Evolutionary conservation across 345 rosid species (phyloP).

Genomic region (Populus simonii): DNA sequence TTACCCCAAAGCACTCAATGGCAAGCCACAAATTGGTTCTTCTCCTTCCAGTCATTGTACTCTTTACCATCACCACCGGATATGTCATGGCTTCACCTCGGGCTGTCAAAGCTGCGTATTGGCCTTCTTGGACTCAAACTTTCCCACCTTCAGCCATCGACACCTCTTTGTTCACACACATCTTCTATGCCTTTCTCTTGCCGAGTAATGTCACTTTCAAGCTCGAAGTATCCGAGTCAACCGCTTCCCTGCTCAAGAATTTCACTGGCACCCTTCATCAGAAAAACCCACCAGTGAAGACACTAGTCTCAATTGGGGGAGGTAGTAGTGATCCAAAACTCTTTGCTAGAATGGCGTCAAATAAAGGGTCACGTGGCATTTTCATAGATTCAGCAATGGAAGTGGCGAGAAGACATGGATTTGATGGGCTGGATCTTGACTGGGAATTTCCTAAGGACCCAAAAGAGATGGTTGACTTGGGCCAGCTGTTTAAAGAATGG

Average conservation of each 20-base stretch:
- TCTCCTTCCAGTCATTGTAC: background rate
- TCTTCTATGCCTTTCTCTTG: constrained; percentile 52
- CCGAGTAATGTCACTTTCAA: constrained; percentile 39
- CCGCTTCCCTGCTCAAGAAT: constrained; percentile 21
- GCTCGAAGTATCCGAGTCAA: constrained; percentile 27
- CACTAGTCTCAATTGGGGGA: constrained; percentile 52
- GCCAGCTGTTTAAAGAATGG: constrained; percentile 41
- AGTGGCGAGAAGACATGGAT: constrained; percentile 41
- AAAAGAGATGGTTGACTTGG: constrained; percentile 38
- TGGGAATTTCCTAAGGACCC: constrained; percentile 52
- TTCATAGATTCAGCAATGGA: constrained; percentile 46
- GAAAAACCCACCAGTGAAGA: constrained; percentile 38
- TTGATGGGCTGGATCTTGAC: constrained; percentile 59
- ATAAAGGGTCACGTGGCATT: constrained; percentile 20
- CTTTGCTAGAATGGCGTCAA: constrained; percentile 38
- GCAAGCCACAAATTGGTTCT: background rate
- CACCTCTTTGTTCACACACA: constrained; percentile 52
- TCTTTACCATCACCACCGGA: background rate
- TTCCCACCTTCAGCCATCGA: constrained; percentile 47
- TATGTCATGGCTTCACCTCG: constrained; percentile 19
- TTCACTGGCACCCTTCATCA: constrained; percentile 46
- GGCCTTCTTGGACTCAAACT: constrained; percentile 39
- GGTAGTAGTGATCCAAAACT: constrained; percentile 15
- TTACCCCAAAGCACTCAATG: background rate
- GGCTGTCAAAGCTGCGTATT: constrained; percentile 48